Evolutionary conservation across 192 early-diverging fungal genomes (phyloP), one percentile per base, ranked within the genome.

Genomic region (Fimicolochytrium jonesii): DNA sequence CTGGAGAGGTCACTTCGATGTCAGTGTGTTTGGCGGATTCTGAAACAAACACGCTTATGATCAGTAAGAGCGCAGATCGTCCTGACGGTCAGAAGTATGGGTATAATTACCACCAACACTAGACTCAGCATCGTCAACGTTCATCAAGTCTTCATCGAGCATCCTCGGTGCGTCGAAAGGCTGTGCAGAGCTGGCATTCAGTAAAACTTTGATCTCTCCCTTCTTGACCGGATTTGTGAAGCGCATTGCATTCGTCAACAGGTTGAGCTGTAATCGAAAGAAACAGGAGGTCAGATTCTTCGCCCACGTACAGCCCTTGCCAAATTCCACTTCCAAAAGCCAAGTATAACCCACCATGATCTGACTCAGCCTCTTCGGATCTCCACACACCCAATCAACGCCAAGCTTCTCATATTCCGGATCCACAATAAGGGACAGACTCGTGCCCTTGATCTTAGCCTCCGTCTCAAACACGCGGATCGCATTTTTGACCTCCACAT

Each of bases 141-240:
- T n/a, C n/a, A n/a, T n/a, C n/a, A n/a, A n/a, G n/a, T n/a, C n/a
- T n/a, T n/a, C n/a, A n/a, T n/a, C n/a, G n/a, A n/a, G n/a, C n/a
- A n/a, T n/a, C n/a, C n/a, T n/a, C n/a, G n/a, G n/a, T n/a, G n/a
- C n/a, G n/a, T n/a, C n/a, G n/a, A n/a, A n/a, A n/a, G n/a, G n/a
- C n/a, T n/a, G n/a, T n/a, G n/a, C n/a, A n/a, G n/a, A n/a, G n/a
- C n/a, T 52, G 26, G 82, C 74, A 63, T 84, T 84, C 4, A 75
- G 70, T 9, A 82, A 70, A 22, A 84, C 44, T 54, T 84, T 84
- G 59, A 82, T n/a, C n/a, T n/a, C n/a, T n/a, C n/a, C n/a, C n/a
- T n/a, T n/a, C n/a, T n/a, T n/a, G n/a, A n/a, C n/a, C n/a, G n/a
- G n/a, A n/a, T 55, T 34, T 3, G 53, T 55, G 53, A 55, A 55